phyloP scores from a whole-genome alignment of 2,329 filamentous ascomycete genomes.

The Thermothelomyces thermophilus region DNA sequence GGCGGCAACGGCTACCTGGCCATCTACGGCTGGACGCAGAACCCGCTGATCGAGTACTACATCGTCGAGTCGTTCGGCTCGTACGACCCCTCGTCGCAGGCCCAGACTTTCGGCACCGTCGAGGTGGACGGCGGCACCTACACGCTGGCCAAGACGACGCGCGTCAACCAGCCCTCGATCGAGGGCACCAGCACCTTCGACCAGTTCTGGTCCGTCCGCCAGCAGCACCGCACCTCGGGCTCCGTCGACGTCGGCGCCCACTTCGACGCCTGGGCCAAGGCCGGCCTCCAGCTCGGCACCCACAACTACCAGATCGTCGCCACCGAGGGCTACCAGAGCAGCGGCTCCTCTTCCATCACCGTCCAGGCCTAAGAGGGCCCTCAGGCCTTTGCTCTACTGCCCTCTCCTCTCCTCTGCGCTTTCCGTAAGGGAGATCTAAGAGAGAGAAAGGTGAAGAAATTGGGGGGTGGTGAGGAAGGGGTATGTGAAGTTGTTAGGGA shows the following conservation, averaged over 20 bases:
- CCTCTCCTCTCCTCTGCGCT: too few relatives aligned
- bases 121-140: slow-evolving; percentile 31
- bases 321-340: slow-evolving; percentile 40
- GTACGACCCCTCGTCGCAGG: slow-evolving; percentile 35
- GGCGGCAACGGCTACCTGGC: slow-evolving; percentile 28
- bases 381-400: too few relatives aligned
- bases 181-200: slow-evolving; percentile 41
- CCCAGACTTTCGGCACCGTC: slow-evolving; percentile 27
- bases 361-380: slow-evolving; percentile 2
- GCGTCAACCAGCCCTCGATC: slow-evolving; percentile 38
- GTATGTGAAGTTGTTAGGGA: too few relatives aligned
- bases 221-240: slow-evolving; percentile 40
- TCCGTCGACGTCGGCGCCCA: slow-evolving; percentile 43
- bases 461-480: too few relatives aligned
- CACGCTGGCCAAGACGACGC: slow-evolving; percentile 30
- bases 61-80: slow-evolving; percentile 31
- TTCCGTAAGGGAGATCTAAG: too few relatives aligned
- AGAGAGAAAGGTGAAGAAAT: too few relatives aligned
- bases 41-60: slow-evolving; percentile 27
- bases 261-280: slow-evolving; percentile 44
- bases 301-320: slow-evolving; percentile 48
- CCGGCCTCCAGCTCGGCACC: slow-evolving; percentile 40
- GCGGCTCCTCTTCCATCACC: slow-evolving; percentile 13
- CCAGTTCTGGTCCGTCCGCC: slow-evolving; percentile 45
- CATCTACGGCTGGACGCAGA: slow-evolving; percentile 31